These are phyloP conservation scores for Talaromyces adpressus DNA, from an alignment of 495 filamentous ascomycete genomes.

Conservation along the genomic window DNA sequence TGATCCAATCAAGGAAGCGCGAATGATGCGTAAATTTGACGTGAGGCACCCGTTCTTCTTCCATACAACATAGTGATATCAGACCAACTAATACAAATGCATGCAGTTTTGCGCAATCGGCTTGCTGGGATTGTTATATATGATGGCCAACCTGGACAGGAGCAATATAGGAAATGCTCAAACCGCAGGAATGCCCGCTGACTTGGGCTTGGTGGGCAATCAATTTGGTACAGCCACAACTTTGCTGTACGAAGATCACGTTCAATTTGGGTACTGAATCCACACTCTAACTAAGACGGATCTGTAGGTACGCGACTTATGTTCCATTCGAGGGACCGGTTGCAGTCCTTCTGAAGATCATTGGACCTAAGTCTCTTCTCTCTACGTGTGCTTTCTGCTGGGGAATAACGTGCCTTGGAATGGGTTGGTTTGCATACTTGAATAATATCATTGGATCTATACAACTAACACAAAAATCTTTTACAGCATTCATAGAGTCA, in stretches of 20 bases:
- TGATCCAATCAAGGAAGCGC: conserved; percentile 10
- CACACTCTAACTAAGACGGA: too few species aligned
- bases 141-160: conserved; percentile 13
- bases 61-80: neutral
- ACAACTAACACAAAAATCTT: neutral
- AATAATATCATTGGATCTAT: conserved; percentile 5
- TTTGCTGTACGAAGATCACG: conserved; percentile 9
- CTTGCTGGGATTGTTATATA: conserved; percentile 10
- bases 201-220: conserved; percentile 20
- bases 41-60: conserved; percentile 7
- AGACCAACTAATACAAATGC: conserved; percentile 7
- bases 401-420: conserved; percentile 10
- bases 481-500: conserved; percentile 10
- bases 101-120: conserved; percentile 9
- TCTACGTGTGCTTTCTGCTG: conserved; percentile 12
- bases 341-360: conserved; percentile 11
- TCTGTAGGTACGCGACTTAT: conserved; percentile 10
- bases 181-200: conserved; percentile 16
- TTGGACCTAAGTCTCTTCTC: conserved; percentile 10
- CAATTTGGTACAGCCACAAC: conserved; percentile 25
- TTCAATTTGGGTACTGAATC: neutral
- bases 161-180: conserved; percentile 19
- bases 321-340: conserved; percentile 12
- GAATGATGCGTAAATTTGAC: conserved; percentile 13
- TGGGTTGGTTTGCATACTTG: conserved; percentile 8